Conservation (phyloP, 352 stramenopile genomes). For the Phytophthora cajani region DNA sequence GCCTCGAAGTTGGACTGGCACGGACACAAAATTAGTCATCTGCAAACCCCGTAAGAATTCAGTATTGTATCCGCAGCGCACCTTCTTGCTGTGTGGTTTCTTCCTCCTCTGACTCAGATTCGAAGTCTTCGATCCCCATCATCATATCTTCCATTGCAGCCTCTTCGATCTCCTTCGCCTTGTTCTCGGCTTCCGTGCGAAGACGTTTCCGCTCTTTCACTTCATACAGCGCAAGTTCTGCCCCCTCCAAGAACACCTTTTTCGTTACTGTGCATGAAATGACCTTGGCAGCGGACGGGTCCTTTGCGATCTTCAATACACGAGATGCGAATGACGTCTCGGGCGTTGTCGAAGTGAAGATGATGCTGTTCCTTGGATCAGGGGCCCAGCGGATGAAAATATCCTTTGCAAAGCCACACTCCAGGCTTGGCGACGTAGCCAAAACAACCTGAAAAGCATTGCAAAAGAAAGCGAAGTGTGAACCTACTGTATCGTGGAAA, state of each 20-base stretch:
- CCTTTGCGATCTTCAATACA: constrained; percentile 66
- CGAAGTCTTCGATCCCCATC: constrained; percentile 91
- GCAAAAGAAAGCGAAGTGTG: not conserved
- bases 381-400: constrained; percentile 85
- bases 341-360: constrained; percentile 76
- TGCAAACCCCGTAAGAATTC: not conserved
- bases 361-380: constrained; percentile 81
- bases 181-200: constrained; percentile 86
- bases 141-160: constrained; percentile 93
- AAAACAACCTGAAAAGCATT: constrained; percentile 68
- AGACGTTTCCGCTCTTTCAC: constrained; percentile 87
- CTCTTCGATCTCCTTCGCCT: constrained; percentile 89
- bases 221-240: constrained; percentile 85
- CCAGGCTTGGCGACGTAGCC: constrained; percentile 77
- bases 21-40: constrained; percentile 2
- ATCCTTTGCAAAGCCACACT: constrained; percentile 87
- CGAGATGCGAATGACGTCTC: constrained; percentile 74
- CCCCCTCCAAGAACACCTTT: constrained; percentile 84
- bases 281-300: constrained; percentile 49
- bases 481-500: not conserved
- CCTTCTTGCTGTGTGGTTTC: constrained; percentile 63
- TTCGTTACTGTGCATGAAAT: constrained; percentile 71
- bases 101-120: constrained; percentile 85
- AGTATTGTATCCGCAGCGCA: constrained; percentile 20
- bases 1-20: constrained; percentile 75